Evolutionary conservation across 306 rosid genomes (phyloP).

Genomic region (Casuarina glauca): DNA sequence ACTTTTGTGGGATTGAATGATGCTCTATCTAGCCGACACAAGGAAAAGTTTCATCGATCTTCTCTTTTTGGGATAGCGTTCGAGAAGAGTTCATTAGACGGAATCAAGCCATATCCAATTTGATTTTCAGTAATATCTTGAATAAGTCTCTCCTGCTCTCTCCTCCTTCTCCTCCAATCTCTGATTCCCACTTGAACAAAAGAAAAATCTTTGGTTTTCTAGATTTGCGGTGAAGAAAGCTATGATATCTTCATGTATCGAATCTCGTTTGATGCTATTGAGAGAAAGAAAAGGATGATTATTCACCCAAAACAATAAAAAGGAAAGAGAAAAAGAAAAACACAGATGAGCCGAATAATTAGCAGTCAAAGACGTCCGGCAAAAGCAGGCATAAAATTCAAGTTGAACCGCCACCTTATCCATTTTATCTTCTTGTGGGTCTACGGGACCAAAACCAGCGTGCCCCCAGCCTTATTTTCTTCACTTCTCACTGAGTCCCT

Average conservation of each 20-base stretch:
- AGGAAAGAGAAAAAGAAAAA: background rate
- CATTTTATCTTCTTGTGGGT: constrained; percentile 16
- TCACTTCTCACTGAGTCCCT: background rate
- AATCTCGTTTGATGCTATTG: background rate
- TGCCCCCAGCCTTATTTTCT: background rate
- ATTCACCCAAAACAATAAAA: background rate
- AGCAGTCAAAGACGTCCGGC: constrained; percentile 21
- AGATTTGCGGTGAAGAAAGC: constrained; percentile 34
- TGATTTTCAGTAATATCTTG: background rate
- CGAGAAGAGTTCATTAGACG: background rate
- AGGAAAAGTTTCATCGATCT: background rate
- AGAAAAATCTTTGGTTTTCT: constrained; percentile 24
- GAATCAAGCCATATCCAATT: background rate
- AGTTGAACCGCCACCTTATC: constrained; percentile 29
- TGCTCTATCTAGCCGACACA: background rate
- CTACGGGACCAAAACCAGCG: background rate
- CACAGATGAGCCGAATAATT: background rate
- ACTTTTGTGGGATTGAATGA: background rate
- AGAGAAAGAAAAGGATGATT: background rate
- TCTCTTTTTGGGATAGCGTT: background rate
- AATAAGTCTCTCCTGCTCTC: background rate
- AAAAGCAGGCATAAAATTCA: constrained; percentile 9
- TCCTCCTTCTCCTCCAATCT: background rate
- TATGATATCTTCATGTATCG: background rate
- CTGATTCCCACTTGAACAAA: constrained; percentile 22